Evolutionary conservation across 148 eudicot genomes (phyloP).

Genomic region (Polygonum maritimum): DNA sequence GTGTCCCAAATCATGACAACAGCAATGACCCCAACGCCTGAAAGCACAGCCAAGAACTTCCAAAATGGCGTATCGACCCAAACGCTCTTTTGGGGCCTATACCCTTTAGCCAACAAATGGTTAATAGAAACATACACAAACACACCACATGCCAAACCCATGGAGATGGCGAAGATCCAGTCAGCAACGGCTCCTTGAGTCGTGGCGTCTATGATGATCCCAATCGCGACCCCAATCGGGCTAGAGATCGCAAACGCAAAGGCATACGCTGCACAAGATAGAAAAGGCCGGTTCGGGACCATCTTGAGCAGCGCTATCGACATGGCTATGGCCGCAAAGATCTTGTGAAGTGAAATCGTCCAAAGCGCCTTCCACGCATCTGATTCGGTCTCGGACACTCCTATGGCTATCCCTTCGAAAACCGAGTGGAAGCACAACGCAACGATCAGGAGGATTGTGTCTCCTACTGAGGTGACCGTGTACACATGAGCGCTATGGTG

Average conservation of each 20-base stretch:
- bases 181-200: constrained; percentile 45
- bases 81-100: constrained; percentile 18
- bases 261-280: constrained; percentile 43
- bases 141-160: constrained; percentile 62
- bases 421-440: constrained; percentile 68
- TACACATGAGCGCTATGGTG: constrained; percentile 3
- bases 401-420: constrained; percentile 64
- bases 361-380: constrained; percentile 67
- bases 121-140: constrained; percentile 55
- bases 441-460: constrained; percentile 43
- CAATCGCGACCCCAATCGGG: constrained; percentile 55
- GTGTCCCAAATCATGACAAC: constrained; percentile 76
- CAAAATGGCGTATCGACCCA: constrained; percentile 28
- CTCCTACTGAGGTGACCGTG: constrained; percentile 41
- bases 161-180: constrained; percentile 58
- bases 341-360: constrained; percentile 58
- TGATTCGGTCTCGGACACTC: constrained; percentile 38
- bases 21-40: constrained; percentile 54
- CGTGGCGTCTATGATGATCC: constrained; percentile 48
- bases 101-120: constrained; percentile 50
- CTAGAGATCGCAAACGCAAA: constrained; percentile 63
- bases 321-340: constrained; percentile 65
- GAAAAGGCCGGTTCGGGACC: constrained; percentile 47
- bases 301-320: constrained; percentile 56
- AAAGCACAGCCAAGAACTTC: constrained; percentile 39